Conservation (phyloP, 306 rosid genomes). For the Casuarina equisetifolia region DNA sequence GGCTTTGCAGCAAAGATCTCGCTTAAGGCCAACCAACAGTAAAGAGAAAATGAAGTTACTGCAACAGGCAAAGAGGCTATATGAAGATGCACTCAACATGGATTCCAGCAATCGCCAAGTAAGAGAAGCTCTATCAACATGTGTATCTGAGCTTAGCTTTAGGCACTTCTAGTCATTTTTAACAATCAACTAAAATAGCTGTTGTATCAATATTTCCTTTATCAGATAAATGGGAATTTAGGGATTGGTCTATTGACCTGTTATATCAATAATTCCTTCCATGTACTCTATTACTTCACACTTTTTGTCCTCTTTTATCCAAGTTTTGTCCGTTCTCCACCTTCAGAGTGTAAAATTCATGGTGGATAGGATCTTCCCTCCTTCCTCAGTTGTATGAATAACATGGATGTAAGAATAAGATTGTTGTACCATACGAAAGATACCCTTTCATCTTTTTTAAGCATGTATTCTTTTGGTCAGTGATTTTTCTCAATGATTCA, state of each 20-base stretch:
- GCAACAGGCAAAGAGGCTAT: constrained; percentile 80
- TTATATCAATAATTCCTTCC: no score
- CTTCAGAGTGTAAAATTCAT: background rate
- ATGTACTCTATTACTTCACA: no score
- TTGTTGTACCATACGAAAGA: constrained; percentile 5
- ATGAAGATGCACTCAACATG: constrained; percentile 78
- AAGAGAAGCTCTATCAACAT: constrained; percentile 69
- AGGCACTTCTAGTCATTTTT: constrained; percentile 35
- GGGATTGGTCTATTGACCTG: no score
- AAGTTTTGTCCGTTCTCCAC: background rate
- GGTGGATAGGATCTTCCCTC: background rate
- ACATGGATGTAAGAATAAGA: background rate
- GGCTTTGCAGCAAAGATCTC: constrained; percentile 88
- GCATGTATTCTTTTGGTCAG: background rate
- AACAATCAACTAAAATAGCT: constrained; percentile 11
- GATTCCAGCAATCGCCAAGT: constrained; percentile 67
- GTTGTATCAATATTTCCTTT: background rate
- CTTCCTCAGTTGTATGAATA: background rate
- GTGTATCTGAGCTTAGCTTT: constrained; percentile 67
- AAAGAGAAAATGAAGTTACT: constrained; percentile 85
- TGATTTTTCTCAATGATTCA: background rate
- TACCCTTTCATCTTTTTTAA: background rate
- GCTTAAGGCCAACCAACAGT: constrained; percentile 70
- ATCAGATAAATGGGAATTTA: no score
- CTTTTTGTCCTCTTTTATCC: background rate